A percentile compares a stretch with the other conserved stretches of the same genome.
These are phyloP conservation scores for Neoboletus brunneissimus DNA, from an alignment of 768 basidiomycete species.

Conservation along the genomic window DNA sequence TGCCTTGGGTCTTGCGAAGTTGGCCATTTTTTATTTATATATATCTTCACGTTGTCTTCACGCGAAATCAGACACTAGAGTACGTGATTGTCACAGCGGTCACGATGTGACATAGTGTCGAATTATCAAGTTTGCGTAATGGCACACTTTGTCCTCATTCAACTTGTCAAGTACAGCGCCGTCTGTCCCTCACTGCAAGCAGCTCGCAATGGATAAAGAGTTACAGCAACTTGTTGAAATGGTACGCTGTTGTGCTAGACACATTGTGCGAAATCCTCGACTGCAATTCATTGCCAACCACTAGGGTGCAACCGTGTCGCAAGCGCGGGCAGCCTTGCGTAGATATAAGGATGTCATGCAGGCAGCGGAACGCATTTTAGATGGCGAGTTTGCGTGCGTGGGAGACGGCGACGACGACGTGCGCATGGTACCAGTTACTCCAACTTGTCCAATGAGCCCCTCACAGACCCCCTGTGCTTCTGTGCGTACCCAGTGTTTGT, in stretches of 20 bases:
- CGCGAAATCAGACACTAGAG: background rate
- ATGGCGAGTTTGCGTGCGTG: constrained; percentile 81
- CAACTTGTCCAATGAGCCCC: constrained; percentile 26
- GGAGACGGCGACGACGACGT: constrained; percentile 49
- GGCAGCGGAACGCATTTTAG: constrained; percentile 83
- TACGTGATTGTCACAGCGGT: constrained; percentile 15
- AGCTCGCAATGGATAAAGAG: constrained; percentile 46
- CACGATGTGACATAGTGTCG: constrained; percentile 23
- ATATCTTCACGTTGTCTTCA: background rate
- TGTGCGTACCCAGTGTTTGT: constrained; percentile 14
- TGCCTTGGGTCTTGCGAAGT: constrained; percentile 13
- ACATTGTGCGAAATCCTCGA: background rate
- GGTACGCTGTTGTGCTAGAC: constrained; percentile 32
- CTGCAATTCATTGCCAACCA: background rate
- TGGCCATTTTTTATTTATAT: constrained; percentile 18
- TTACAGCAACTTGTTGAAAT: constrained; percentile 64
- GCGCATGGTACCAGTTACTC: constrained; percentile 39
- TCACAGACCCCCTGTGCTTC: constrained; percentile 25
- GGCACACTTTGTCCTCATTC: constrained; percentile 12
- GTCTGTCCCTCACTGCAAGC: constrained; percentile 1
- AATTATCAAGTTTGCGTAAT: constrained; percentile 24
- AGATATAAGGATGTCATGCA: constrained; percentile 88
- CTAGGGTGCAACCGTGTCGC: constrained; percentile 78
- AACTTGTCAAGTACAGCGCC: background rate
- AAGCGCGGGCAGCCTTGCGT: constrained; percentile 80